Evolutionary conservation across 139 green algal species (phyloP).

Genomic region (Zygnema cylindricum): DNA sequence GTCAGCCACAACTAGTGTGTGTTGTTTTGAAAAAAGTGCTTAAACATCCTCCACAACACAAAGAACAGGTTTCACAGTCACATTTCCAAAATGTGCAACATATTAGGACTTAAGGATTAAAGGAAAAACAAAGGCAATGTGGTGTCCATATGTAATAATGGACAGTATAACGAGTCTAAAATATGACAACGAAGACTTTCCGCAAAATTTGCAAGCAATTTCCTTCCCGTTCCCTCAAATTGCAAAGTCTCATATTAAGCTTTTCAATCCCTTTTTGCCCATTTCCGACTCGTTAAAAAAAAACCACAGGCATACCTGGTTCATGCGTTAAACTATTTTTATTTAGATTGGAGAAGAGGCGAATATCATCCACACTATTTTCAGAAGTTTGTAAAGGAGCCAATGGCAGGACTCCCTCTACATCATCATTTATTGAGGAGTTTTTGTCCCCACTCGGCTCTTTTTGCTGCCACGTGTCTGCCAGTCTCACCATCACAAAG

Average conservation of each 20-base stretch:
- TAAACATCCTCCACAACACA: no score
- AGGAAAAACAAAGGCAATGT: no score
- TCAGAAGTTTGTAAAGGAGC: not conserved
- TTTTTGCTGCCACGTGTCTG: no score
- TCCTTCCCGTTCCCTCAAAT: not conserved
- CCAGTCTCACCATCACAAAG: no score
- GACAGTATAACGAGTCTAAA: not conserved
- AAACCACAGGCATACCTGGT: not conserved
- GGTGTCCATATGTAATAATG: not conserved
- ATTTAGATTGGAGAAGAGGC: constrained; percentile 43
- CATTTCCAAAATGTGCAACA: no score
- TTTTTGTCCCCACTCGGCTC: not conserved
- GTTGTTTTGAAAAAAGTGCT: no score
- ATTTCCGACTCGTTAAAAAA: not conserved
- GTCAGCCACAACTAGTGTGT: no score
- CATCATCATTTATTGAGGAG: not conserved
- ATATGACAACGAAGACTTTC: not conserved
- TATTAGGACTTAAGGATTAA: no score
- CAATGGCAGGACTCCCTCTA: not conserved
- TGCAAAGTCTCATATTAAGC: not conserved
- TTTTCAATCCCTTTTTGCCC: not conserved
- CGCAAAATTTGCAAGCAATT: not conserved
- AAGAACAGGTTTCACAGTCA: no score
- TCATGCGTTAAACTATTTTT: constrained; percentile 24
- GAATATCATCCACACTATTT: not conserved